phyloP scores from a whole-genome alignment of 2,329 filamentous ascomycete species.

The Myriosclerotinia scirpicola region DNA sequence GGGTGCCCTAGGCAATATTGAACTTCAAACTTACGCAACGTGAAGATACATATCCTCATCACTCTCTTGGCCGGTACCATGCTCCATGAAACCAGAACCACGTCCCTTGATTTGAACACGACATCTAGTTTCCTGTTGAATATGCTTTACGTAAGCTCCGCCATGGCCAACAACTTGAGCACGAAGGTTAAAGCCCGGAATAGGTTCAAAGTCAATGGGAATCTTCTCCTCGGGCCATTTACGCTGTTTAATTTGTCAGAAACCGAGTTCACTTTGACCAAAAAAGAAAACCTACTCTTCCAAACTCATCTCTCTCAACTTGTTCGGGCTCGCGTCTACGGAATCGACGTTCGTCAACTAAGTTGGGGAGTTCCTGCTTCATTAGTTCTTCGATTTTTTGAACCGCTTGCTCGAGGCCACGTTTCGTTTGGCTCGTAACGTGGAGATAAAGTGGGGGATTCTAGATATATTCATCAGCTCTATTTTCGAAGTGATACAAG shows the following conservation, averaged over 20 bases:
- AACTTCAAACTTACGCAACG: conserved; percentile 68
- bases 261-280: neutral
- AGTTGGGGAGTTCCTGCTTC: conserved; percentile 90
- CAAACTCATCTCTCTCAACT: conserved; percentile 87
- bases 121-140: conserved; percentile 91
- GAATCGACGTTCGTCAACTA: conserved; percentile 93
- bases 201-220: conserved; percentile 82
- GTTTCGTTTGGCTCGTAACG: conserved; percentile 87
- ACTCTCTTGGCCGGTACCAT: conserved; percentile 82
- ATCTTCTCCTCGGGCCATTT: conserved; percentile 99
- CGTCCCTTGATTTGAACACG: conserved; percentile 98
- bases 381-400: conserved; percentile 90
- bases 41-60: conserved; percentile 97
- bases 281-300: conserved; percentile 62
- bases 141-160: conserved; percentile 96
- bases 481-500: neutral
- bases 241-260: conserved; percentile 55
- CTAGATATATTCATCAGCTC: conserved; percentile 49
- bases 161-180: conserved; percentile 95
- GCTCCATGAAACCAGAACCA: conserved; percentile 91
- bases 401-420: conserved; percentile 86
- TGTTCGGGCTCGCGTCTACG: conserved; percentile 75
- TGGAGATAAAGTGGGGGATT: conserved; percentile 93
- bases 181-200: conserved; percentile 92
- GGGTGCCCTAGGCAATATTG: neutral